phyloP scores from a whole-genome alignment of 78 protist genomes.

The Dictyostelium brefeldianum region DNA sequence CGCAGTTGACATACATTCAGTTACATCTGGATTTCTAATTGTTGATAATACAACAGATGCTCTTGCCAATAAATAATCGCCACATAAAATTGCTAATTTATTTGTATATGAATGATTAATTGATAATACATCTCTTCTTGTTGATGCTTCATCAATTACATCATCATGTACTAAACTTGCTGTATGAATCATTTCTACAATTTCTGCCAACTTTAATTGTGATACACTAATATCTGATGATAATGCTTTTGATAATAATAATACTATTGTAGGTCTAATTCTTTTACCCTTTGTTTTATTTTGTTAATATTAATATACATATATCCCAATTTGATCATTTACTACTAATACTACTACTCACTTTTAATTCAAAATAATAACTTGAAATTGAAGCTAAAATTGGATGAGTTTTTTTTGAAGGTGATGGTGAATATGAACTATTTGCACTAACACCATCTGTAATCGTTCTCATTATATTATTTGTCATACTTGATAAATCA shows the following conservation, averaged over 20 bases:
- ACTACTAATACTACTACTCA: no score
- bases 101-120: constrained; percentile 36
- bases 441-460: constrained; percentile 16
- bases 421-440: not conserved
- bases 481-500: constrained; percentile 47
- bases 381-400: constrained; percentile 20
- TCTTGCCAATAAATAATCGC: constrained; percentile 60
- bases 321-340: not conserved
- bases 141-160: constrained; percentile 78
- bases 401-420: constrained; percentile 34
- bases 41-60: constrained; percentile 74
- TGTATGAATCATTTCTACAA: constrained; percentile 96
- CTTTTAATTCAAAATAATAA: constrained; percentile 55
- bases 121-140: constrained; percentile 45
- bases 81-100: constrained; percentile 59
- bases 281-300: constrained; percentile 29
- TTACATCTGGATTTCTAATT: constrained; percentile 61
- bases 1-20: constrained; percentile 75
- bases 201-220: constrained; percentile 83
- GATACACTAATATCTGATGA: not conserved
- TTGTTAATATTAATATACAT: not conserved
- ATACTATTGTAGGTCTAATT: constrained; percentile 56
- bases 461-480: constrained; percentile 26
- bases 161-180: constrained; percentile 96
- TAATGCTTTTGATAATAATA: constrained; percentile 22